A percentile compares a stretch with the other conserved stretches of the same genome.
These are phyloP conservation scores for Russula sp. DNA, from an alignment of 768 basidiomycete species.

Conservation along the genomic window DNA sequence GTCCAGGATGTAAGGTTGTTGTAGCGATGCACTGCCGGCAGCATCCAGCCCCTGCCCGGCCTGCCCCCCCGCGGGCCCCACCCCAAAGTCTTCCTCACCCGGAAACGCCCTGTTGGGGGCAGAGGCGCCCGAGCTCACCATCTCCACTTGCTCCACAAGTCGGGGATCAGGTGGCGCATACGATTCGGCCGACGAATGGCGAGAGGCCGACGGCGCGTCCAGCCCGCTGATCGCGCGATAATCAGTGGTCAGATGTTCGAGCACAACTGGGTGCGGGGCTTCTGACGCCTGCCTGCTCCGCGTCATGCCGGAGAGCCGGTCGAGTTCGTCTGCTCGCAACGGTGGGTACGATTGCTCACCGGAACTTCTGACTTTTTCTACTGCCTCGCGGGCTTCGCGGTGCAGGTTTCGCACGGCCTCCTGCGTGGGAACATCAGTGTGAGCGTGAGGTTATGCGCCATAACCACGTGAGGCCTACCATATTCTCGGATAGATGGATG, in stretches of 20 bases:
- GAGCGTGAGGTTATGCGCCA: background rate
- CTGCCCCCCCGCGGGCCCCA: background rate
- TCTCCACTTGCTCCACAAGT: constrained; percentile 19
- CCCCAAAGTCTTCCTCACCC: constrained; percentile 14
- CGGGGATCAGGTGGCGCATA: constrained; percentile 24
- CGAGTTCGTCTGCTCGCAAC: constrained; percentile 25
- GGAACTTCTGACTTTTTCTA: constrained; percentile 21
- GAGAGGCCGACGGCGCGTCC: constrained; percentile 19
- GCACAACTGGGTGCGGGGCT: background rate
- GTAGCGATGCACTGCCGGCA: background rate
- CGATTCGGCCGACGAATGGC: constrained; percentile 28
- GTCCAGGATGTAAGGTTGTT: constrained; percentile 38
- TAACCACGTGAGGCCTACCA: background rate
- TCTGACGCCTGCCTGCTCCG: constrained; percentile 20
- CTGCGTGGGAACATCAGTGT: constrained; percentile 14
- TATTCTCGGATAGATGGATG: constrained; percentile 25
- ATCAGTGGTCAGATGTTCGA: constrained; percentile 11
- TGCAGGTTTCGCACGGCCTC: constrained; percentile 27
- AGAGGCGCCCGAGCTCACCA: constrained; percentile 16
- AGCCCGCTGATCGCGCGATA: constrained; percentile 16
- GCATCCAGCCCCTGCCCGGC: background rate
- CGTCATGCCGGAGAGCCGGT: constrained; percentile 31
- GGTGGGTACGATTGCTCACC: constrained; percentile 11
- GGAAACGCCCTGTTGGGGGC: constrained; percentile 4
- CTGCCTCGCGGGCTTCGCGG: constrained; percentile 27